Evolutionary conservation across 352 stramenopile species (phyloP).

Genomic region (Paralagenidium karlingii): DNA sequence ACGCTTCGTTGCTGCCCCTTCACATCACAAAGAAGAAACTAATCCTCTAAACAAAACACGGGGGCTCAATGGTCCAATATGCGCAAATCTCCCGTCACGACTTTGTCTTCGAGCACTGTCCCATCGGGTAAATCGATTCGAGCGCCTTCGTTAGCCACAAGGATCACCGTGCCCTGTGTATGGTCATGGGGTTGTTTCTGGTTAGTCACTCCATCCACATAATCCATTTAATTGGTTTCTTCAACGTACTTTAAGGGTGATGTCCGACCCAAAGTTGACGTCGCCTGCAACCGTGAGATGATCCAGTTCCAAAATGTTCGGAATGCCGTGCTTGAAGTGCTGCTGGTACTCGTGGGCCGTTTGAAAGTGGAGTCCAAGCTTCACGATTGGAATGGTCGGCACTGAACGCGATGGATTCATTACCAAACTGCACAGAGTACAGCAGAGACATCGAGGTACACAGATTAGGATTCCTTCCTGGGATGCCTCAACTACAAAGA

Average conservation of each 20-base stretch:
- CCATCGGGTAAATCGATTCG: constrained; percentile 90
- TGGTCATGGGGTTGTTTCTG: neutral
- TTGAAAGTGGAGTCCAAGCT: constrained; percentile 87
- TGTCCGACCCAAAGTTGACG: constrained; percentile 88
- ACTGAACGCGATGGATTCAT: constrained; percentile 77
- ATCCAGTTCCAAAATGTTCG: constrained; percentile 89
- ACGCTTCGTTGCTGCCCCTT: too few relatives aligned
- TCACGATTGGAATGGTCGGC: constrained; percentile 85
- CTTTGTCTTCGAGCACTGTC: constrained; percentile 89
- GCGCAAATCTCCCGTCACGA: constrained; percentile 88
- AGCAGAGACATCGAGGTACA: too few relatives aligned
- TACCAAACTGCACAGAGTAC: too few relatives aligned
- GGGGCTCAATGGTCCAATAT: constrained; percentile 85
- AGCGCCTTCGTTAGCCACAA: constrained; percentile 89
- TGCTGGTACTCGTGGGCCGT: constrained; percentile 79
- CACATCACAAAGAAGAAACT: too few relatives aligned
- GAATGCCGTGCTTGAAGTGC: constrained; percentile 81
- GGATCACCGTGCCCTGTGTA: constrained; percentile 86
- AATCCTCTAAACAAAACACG: neutral
- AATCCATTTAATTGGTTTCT: too few relatives aligned
- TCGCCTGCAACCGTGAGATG: constrained; percentile 89
- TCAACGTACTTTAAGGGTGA: constrained; percentile 77
- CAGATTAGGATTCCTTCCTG: too few relatives aligned
- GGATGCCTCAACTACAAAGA: neutral
- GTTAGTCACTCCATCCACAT: too few relatives aligned